Percentiles rank a stretch among this genome's conserved stretches.
phyloP scores from a whole-genome alignment of 2,329 filamentous ascomycete species.

The Tolypocladium cylindrosporum region DNA sequence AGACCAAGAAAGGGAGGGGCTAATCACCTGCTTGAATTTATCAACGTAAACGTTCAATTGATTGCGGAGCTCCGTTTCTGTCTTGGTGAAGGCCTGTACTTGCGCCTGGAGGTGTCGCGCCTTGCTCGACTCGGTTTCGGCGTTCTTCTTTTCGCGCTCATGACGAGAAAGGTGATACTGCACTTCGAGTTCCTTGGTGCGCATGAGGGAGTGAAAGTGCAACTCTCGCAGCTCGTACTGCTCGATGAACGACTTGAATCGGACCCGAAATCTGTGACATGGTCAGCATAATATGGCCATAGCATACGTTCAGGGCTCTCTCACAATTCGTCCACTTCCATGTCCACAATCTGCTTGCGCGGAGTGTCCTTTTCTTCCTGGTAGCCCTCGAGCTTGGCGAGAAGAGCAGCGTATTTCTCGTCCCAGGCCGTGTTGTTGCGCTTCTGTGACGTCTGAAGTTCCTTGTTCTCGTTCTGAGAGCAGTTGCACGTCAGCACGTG shows the following conservation, averaged over 20 bases:
- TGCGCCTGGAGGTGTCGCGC: conserved; percentile 81
- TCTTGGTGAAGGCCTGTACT: conserved; percentile 92
- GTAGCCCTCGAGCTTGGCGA: conserved; percentile 79
- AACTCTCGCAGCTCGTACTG: conserved; percentile 94
- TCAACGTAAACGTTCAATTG: conserved; percentile 98
- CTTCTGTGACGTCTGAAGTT: conserved; percentile 76
- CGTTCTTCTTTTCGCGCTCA: conserved; percentile 81
- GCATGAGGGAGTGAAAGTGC: conserved; percentile 84
- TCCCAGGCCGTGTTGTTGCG: conserved; percentile 76
- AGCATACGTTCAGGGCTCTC: conserved; percentile 18
- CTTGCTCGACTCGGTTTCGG: conserved; percentile 70
- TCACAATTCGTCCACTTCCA: conserved; percentile 84
- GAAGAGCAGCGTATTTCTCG: conserved; percentile 68
- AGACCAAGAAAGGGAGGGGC: not conserved
- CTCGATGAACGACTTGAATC: conserved; percentile 92
- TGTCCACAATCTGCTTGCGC: conserved; percentile 68
- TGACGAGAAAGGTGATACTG: conserved; percentile 82
- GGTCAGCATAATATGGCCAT: conserved; percentile 2
- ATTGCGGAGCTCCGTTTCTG: conserved; percentile 83
- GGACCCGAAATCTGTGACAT: conserved; percentile 58
- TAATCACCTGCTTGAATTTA: conserved; percentile 94
- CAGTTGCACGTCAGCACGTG: conserved; percentile 12
- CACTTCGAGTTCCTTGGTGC: conserved; percentile 91
- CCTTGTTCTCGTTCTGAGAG: conserved; percentile 78
- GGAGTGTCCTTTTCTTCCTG: conserved; percentile 80